A percentile compares a stretch with the other conserved stretches of the same genome.
phyloP scores from a whole-genome alignment of 148 eudicot species.

The Simmondsia chinensis region DNA sequence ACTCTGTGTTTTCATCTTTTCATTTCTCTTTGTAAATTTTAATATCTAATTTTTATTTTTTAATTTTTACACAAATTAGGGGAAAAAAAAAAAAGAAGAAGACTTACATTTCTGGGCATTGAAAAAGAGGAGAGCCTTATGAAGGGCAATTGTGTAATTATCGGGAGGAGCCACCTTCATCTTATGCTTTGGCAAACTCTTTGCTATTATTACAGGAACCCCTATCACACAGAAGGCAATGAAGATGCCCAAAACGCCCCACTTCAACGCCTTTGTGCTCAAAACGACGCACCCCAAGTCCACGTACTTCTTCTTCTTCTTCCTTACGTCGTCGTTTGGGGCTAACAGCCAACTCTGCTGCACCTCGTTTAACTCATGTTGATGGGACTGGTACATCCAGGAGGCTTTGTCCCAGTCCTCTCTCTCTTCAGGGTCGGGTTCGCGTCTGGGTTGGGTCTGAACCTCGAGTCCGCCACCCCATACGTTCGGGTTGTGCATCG shows the following conservation, averaged over 20 bases:
- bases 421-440: slow-evolving; percentile 14
- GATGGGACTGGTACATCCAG: slow-evolving; percentile 18
- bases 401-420: slow-evolving; percentile 47
- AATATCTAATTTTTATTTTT: too few relatives aligned
- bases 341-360: slow-evolving; percentile 63
- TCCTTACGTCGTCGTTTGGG: slow-evolving; percentile 23
- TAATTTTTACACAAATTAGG: too few relatives aligned
- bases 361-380: slow-evolving; percentile 26
- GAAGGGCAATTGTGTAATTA: slow-evolving; percentile 36
- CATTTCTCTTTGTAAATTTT: too few relatives aligned
- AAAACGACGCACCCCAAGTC: slow-evolving; percentile 52
- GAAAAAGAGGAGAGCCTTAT: slow-evolving; percentile 53
- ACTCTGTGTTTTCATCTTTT: too few relatives aligned
- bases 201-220: slow-evolving; percentile 38
- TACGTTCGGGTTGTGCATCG: slow-evolving; percentile 25
- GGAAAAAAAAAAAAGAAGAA: not conserved
- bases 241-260: slow-evolving; percentile 24
- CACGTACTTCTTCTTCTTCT: slow-evolving; percentile 30
- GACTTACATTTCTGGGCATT: slow-evolving; percentile 57
- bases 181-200: slow-evolving; percentile 35
- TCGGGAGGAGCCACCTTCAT: slow-evolving; percentile 23
- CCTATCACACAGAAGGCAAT: slow-evolving; percentile 30
- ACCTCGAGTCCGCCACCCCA: slow-evolving; percentile 57
- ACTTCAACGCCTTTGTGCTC: slow-evolving; percentile 25
- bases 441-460: slow-evolving; percentile 5